phyloP scores from a whole-genome alignment of 371 early-diverging fungal species.

The Basidiobolus heterosporus region DNA sequence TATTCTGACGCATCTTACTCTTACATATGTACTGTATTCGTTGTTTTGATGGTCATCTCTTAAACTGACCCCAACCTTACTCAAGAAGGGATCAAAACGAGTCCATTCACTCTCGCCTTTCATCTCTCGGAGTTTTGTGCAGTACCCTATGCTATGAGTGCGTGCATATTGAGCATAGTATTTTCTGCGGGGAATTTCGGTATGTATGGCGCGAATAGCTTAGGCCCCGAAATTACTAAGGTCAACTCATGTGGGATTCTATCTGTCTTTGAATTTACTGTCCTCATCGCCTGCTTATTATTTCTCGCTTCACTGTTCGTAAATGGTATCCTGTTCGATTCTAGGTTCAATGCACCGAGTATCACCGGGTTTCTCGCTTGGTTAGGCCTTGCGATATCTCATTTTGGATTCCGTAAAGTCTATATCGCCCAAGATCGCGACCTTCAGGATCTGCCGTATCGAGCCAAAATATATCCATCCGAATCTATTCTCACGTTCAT shows the following conservation, averaged over 20 bases:
- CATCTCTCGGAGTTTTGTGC: conserved; percentile 39
- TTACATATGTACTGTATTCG: conserved; percentile 53
- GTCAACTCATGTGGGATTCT: conserved; percentile 48
- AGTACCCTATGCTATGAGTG: conserved; percentile 62
- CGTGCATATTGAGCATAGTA: conserved; percentile 46
- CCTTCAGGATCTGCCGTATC: conserved; percentile 48
- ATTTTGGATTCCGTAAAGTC: conserved; percentile 70
- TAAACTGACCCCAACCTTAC: conserved; percentile 36
- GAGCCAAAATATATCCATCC: conserved; percentile 49
- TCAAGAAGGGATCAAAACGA: conserved; percentile 26
- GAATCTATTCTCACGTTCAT: conserved; percentile 47
- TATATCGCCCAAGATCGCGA: conserved; percentile 42
- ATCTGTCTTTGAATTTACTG: conserved; percentile 32
- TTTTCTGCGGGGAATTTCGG: conserved; percentile 67
- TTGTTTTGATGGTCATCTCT: conserved; percentile 53
- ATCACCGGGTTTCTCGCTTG: conserved; percentile 70
- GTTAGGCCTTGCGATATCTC: conserved; percentile 59
- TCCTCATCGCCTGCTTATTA: conserved; percentile 38
- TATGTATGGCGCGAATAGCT: conserved; percentile 56
- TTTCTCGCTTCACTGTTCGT: conserved; percentile 27
- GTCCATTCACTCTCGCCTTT: conserved; percentile 61
- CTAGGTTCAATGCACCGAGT: conserved; percentile 45
- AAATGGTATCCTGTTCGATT: conserved; percentile 56
- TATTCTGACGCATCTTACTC: conserved; percentile 55
- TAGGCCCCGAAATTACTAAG: conserved; percentile 40